Base-by-base conservation (phyloP, 1,139 yeast genomes). In the Diutina rugosa region DNA sequence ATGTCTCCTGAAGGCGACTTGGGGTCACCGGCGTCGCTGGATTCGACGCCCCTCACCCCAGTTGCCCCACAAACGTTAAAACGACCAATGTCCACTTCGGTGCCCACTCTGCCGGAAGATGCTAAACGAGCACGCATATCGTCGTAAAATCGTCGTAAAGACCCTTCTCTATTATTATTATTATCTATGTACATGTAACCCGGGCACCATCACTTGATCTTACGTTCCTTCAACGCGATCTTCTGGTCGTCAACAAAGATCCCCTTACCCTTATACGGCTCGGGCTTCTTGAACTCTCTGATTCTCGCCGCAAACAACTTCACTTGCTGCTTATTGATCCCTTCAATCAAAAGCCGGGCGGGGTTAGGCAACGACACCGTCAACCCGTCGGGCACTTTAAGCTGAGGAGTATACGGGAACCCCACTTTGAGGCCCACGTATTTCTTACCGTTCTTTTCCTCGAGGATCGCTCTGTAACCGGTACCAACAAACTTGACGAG, bases 181-280 rank as follows among this genome's bases (percentile, higher is more conserved):
- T 16, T 21, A 21, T 10, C 48, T 21, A 46, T 18, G 14, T 46
- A 46, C 21, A 46, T 35, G 41, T 35, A 35, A 35, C 41, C 41
- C 41, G 41, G 41, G 41, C 59, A 55, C 56, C 78, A 55, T 56
- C 78, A 91, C 83, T 91, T 93, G 69, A 90, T 87, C 80, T 90
- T 91, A 80, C 88, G 88, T 64, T 87, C 90, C 79, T 93, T 93
- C 69, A 91, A 78, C 69, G 83, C 86, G 69, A 93, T 86, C 56
- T 95, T 90, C 73, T 93, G 98, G 65, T 84, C 87, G 70, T 91
- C 89, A 57, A 95, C 87, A 67, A 87, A 95, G 57, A 95, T 87
- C 66, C 99, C 99, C 72, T 95, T 95, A 67, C 99, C 99, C 73
- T 95, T 95, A 71, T 95, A 95, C 48, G 98, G 97, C 72, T 95